phyloP scores from a whole-genome alignment of 176 grass and related monocot species.

The Typha latifolia region DNA sequence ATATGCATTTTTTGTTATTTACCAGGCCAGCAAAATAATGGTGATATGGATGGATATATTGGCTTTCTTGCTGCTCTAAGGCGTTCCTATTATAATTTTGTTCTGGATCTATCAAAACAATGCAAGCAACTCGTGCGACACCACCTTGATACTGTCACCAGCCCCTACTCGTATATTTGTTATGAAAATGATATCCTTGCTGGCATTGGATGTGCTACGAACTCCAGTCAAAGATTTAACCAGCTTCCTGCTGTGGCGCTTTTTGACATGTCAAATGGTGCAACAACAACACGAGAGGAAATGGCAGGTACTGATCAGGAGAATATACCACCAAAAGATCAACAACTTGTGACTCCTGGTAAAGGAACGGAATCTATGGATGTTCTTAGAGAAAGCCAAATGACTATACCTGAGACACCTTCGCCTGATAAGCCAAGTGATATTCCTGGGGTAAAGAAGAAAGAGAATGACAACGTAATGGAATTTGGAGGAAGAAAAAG shows the following conservation, averaged over 20 bases:
- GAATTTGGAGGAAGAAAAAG: conserved; percentile 69
- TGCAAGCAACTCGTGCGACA: conserved; percentile 88
- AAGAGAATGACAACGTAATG: conserved; percentile 61
- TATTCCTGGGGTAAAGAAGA: conserved; percentile 64
- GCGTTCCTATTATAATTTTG: conserved; percentile 73
- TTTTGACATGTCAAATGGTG: conserved; percentile 68
- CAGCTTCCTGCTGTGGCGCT: conserved; percentile 45
- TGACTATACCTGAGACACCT: conserved; percentile 94
- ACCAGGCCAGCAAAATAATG: conserved; percentile 47
- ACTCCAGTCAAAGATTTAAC: conserved; percentile 43
- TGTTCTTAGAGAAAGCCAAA: conserved; percentile 68
- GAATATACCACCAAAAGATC: conserved; percentile 73
- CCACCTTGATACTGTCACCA: conserved; percentile 81
- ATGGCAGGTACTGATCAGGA: conserved; percentile 46
- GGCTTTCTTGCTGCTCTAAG: conserved; percentile 85
- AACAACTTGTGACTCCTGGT: conserved; percentile 65
- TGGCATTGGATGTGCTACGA: conserved; percentile 33
- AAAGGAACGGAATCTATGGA: conserved; percentile 64
- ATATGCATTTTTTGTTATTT: not conserved
- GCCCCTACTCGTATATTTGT: conserved; percentile 82
- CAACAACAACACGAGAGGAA: conserved; percentile 21
- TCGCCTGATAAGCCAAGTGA: conserved; percentile 85
- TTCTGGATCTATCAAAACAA: conserved; percentile 73
- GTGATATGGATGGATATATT: conserved; percentile 85
- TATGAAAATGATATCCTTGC: conserved; percentile 53